phyloP scores from a whole-genome alignment of 345 rosid genomes.

The Moricandia moricandioides region DNA sequence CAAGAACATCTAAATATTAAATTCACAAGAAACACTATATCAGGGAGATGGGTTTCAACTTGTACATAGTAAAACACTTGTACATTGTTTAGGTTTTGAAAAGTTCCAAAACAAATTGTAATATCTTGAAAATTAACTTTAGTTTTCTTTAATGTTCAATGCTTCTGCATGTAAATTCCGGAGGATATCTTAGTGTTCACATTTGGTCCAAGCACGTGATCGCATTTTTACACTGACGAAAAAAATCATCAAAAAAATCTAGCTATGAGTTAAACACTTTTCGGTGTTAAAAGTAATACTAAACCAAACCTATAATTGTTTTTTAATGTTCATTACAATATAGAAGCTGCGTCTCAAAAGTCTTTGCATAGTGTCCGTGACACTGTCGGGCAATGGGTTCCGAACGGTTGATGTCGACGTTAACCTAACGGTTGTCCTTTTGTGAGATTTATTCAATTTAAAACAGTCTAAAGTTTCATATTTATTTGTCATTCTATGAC shows the following conservation, averaged over 20 bases:
- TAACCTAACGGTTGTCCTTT: constrained; percentile 33
- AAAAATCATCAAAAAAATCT: background rate
- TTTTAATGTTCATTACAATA: too few species aligned
- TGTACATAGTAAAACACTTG: background rate
- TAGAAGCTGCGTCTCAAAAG: constrained; percentile 24
- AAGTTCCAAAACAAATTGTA: too few species aligned
- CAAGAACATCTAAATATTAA: background rate
- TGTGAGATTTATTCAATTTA: constrained; percentile 14
- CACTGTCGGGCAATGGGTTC: constrained; percentile 30
- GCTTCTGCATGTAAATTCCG: constrained; percentile 1
- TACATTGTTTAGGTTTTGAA: too few species aligned
- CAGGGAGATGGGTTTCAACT: background rate
- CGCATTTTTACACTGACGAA: background rate
- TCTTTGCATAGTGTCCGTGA: constrained; percentile 32
- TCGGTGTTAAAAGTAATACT: background rate
- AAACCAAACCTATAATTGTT: background rate
- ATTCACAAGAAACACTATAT: background rate
- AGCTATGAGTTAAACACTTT: background rate
- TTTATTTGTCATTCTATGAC: background rate
- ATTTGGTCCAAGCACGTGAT: constrained; percentile 32
- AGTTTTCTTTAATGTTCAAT: background rate
- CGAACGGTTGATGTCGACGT: constrained; percentile 36
- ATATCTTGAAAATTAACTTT: background rate
- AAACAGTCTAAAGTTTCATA: background rate
- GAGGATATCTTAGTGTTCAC: constrained; percentile 26